These are phyloP conservation scores for Saccharata proteae DNA, from an alignment of 2,329 filamentous ascomycete genomes.

Conservation along the genomic window DNA sequence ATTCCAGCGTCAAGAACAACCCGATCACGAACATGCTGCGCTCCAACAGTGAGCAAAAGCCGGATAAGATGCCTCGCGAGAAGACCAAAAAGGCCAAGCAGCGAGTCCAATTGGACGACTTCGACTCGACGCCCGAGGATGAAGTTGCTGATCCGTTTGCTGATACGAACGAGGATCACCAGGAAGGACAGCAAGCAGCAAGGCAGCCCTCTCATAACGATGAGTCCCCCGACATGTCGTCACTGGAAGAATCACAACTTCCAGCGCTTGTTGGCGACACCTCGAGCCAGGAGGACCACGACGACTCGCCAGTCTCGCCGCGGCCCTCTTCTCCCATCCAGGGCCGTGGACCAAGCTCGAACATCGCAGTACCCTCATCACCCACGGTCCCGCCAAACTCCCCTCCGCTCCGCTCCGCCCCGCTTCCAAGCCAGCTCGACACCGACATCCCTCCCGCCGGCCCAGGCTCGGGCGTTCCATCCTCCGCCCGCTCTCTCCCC, in stretches of 20 bases:
- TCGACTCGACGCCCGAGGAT: conserved; percentile 45
- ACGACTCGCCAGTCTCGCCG: conserved; percentile 19
- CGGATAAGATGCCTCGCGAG: conserved; percentile 27
- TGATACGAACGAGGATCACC: conserved; percentile 23
- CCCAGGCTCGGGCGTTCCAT: conserved; percentile 37
- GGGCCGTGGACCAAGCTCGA: neutral
- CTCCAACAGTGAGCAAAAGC: conserved; percentile 1
- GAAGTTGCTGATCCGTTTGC: conserved; percentile 35
- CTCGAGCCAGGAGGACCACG: conserved; percentile 52
- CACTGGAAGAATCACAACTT: conserved; percentile 32
- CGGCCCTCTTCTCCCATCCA: conserved; percentile 13
- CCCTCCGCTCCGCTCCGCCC: conserved; percentile 6
- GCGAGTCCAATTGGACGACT: conserved; percentile 58
- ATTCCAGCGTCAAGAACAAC: conserved; percentile 6
- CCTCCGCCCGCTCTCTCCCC: conserved; percentile 43
- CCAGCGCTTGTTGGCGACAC: conserved; percentile 59
- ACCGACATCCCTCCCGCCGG: conserved; percentile 16
- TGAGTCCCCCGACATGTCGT: conserved; percentile 10
- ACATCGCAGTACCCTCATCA: conserved; percentile 21
- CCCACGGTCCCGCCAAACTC: conserved; percentile 16
- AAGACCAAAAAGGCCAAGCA: conserved; percentile 49
- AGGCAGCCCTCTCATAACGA: conserved; percentile 2
- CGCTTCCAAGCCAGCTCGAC: conserved; percentile 14
- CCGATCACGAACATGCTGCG: conserved; percentile 7
- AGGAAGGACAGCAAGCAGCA: conserved; percentile 11